Conservation (phyloP, 345 rosid species). For the Linum tenue region DNA sequence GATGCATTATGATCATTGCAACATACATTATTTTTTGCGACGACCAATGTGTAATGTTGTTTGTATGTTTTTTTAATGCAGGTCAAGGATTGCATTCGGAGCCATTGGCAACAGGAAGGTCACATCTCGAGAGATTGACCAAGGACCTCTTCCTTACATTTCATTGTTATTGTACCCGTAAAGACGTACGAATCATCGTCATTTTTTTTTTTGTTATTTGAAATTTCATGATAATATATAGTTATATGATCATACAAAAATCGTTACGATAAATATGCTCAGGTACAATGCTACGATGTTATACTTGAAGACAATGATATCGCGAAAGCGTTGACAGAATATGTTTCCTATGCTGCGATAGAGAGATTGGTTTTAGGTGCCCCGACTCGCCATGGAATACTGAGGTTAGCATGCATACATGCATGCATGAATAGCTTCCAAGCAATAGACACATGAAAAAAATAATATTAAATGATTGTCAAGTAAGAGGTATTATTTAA, state of each 20-base stretch:
- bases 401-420: constrained; percentile 37
- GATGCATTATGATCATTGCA: not conserved
- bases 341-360: constrained; percentile 53
- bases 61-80: constrained; percentile 11
- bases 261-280: too few relatives aligned
- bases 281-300: constrained; percentile 62
- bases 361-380: constrained; percentile 79
- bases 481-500: too few relatives aligned
- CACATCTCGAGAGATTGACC: constrained; percentile 38
- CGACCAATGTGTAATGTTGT: not conserved
- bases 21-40: too few relatives aligned
- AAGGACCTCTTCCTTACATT: constrained; percentile 62
- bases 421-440: not conserved
- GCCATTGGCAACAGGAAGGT: constrained; percentile 13
- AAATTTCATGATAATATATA: not conserved
- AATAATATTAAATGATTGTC: too few relatives aligned
- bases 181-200: constrained; percentile 39
- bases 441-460: not conserved
- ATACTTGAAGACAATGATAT: constrained; percentile 55
- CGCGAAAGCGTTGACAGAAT: constrained; percentile 61
- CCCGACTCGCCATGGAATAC: constrained; percentile 57
- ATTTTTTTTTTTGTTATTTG: not conserved
- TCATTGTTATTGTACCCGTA: constrained; percentile 81
- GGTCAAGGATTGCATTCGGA: constrained; percentile 15
- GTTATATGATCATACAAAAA: too few relatives aligned